A percentile compares a stretch with the other conserved stretches of the same genome.
Conservation (phyloP, 768 basidiomycete species). For the Agaricus sinodeliciosus region DNA sequence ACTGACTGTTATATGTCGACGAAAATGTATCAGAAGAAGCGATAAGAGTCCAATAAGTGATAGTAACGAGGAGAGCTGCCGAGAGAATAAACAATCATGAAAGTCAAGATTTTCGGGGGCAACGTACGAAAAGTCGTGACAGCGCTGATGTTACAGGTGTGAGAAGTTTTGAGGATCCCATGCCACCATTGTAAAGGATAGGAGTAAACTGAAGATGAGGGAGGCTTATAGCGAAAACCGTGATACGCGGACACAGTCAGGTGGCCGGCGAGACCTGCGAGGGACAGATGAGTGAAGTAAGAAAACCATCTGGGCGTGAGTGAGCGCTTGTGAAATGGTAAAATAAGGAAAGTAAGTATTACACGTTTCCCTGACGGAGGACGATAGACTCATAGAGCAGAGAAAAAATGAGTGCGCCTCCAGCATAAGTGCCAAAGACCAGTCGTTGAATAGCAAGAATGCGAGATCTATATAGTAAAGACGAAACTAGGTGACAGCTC, state of each 20-base stretch:
- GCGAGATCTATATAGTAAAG: neutral
- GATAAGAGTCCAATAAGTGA: slow-evolving; percentile 58
- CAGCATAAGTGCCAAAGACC: neutral
- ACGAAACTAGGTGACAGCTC: neutral
- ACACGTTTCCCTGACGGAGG: slow-evolving; percentile 9
- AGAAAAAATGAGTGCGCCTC: slow-evolving; percentile 5
- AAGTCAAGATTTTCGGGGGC: neutral
- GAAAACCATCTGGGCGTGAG: slow-evolving; percentile 43
- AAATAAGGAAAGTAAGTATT: neutral
- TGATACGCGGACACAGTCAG: slow-evolving; percentile 55
- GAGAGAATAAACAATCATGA: neutral
- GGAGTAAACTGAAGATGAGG: slow-evolving; percentile 20
- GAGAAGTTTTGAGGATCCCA: slow-evolving; percentile 44
- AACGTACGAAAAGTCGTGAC: slow-evolving; percentile 52
- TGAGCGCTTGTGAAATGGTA: neutral
- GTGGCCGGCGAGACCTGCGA: slow-evolving; percentile 57
- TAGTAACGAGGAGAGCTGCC: slow-evolving; percentile 57
- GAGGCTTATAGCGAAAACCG: slow-evolving; percentile 22
- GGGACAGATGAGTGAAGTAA: slow-evolving; percentile 61
- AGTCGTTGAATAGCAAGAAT: slow-evolving; percentile 1
- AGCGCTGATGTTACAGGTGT: slow-evolving; percentile 45
- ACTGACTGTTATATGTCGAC: neutral
- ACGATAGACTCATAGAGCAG: slow-evolving; percentile 6
- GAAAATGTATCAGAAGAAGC: slow-evolving; percentile 35
- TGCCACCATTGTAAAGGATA: slow-evolving; percentile 61